Evolutionary conservation across 345 rosid species (phyloP), one percentile per base, ranked within the genome.

Genomic region (Gossypium australe): DNA sequence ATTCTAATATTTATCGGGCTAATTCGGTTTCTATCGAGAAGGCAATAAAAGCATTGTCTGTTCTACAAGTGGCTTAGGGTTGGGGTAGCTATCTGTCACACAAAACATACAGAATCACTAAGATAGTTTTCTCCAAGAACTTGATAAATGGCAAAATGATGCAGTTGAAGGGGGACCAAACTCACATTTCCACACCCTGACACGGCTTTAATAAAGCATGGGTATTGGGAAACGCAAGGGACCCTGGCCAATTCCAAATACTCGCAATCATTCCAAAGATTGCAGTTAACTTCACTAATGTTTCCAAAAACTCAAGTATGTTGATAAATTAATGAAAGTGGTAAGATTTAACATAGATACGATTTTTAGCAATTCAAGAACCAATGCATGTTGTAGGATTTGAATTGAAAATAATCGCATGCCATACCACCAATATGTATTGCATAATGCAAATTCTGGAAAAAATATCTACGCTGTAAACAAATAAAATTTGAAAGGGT

Each of bases 141-240:
- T 9, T 25, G 59, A 67, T 14, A 24, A 67, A 47, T 2, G 24
- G 58, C 58, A 20, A 34, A 34, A 57, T 10, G 72, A 22, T 17
- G 72, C 59, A 51, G 17, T 27, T 27, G 45, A 51, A 69, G 16
- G 72, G 45, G 72, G 72, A 68, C 45, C 45, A 51, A 69, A 16
- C 20, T 4, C 44, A 27, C 11, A 51, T 49, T 69, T 49, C 22
- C n/a, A 20, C 11, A 22, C 24, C 38, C 9, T 47, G 38, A 45
- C 38, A 20, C 47, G 3, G 55, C 34, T 22, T 64, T 64, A 18
- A 4, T 27, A 65, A 65, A 67, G 56, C 38, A 67, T 18, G 52
- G 41, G 41, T 34, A 34, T 34, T 34, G 41, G 20, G 51, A 67
- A 65, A 65, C n/a, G 69, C 18, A 47, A 22, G 56, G 56, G 20